Evolutionary conservation across 2,329 filamentous ascomycete species (phyloP), one percentile per base, ranked within the genome.

Genomic region (Periconia macrospinosa): DNA sequence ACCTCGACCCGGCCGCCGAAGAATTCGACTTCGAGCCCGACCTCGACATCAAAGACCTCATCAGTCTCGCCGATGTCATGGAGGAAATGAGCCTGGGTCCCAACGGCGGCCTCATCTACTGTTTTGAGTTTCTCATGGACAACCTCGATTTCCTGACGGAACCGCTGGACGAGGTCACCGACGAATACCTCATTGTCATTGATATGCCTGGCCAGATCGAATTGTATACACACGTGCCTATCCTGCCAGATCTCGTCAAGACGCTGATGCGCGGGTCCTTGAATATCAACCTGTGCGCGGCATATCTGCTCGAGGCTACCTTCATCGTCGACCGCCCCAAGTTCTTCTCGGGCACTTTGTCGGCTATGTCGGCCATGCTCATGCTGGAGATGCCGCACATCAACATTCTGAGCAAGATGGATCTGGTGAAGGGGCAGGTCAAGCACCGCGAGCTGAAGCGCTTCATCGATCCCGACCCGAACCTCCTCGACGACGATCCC

Each of bases 121-220:
- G 92, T 78, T 96, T 97, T 76, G 92, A 97, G 76, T 96, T 95
- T 73, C 84, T 97, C 44, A 86, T 96, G 72, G 90, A 96, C 73
- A 96, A 97, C 71, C 86, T 96, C 58, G 92, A 96, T 76, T 97
- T 94, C 76, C 79, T 97, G 47, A 90, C 89, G 45, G 89, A 95
- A 58, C 86, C 89, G 17, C 85, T 97, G 52, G 91, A 96, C 65
- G 84, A 86, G 41, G 81, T 96, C 52, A 93, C 91, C 10, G 94
- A 99, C 67, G 94, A 97, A 67, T 97, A 96, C 75, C 84, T 99
- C 58, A 96, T 97, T 75, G 90, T 99, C 59, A 92, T 99, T 77
- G 94, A 99, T 77, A 97, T 97, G 90, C 94, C 94, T 0, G 94
- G 94, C 53, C 94, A 99, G 79, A 97, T 99, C 75, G 94, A 99